phyloP scores from a whole-genome alignment of 164 flowering plant genomes.

The Piper betle region DNA sequence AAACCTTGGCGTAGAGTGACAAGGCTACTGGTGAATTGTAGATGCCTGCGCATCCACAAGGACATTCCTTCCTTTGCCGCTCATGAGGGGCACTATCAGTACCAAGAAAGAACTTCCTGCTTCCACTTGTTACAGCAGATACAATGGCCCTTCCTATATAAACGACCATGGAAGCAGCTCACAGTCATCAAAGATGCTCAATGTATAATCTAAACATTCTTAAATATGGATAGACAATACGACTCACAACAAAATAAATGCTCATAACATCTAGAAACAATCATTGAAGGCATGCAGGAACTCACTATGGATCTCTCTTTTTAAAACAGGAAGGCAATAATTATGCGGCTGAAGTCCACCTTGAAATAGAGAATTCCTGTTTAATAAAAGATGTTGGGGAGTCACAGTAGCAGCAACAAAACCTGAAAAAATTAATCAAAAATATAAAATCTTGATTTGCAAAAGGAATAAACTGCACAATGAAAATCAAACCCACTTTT shows the following conservation, averaged over 20 bases:
- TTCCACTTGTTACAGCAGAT: slow-evolving; percentile 89
- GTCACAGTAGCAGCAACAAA: slow-evolving; percentile 94
- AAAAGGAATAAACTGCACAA: not conserved
- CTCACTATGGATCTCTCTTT: slow-evolving; percentile 89
- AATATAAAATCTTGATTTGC: not conserved
- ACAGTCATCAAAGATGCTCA: not conserved
- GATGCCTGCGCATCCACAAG: slow-evolving; percentile 97
- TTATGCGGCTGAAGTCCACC: slow-evolving; percentile 95
- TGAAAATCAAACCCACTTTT: too few relatives aligned
- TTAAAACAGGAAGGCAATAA: slow-evolving; percentile 95
- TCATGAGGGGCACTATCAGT: slow-evolving; percentile 99
- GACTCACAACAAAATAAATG: not conserved
- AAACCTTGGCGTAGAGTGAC: slow-evolving; percentile 77
- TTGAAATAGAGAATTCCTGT: slow-evolving; percentile 82
- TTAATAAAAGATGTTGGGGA: slow-evolving; percentile 91
- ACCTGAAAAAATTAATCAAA: slow-evolving; percentile 26
- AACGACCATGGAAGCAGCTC: slow-evolving; percentile 1
- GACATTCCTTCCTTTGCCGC: slow-evolving; percentile 53
- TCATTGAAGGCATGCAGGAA: slow-evolving; percentile 3
- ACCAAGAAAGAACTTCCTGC: slow-evolving; percentile 74
- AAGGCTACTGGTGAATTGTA: slow-evolving; percentile 85
- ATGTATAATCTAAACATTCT: not conserved
- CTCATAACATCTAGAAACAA: not conserved
- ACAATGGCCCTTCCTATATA: slow-evolving; percentile 76
- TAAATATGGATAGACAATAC: too few relatives aligned